phyloP scores from a whole-genome alignment of 78 protist genomes.

The Dictyostelium firmibasis region DNA sequence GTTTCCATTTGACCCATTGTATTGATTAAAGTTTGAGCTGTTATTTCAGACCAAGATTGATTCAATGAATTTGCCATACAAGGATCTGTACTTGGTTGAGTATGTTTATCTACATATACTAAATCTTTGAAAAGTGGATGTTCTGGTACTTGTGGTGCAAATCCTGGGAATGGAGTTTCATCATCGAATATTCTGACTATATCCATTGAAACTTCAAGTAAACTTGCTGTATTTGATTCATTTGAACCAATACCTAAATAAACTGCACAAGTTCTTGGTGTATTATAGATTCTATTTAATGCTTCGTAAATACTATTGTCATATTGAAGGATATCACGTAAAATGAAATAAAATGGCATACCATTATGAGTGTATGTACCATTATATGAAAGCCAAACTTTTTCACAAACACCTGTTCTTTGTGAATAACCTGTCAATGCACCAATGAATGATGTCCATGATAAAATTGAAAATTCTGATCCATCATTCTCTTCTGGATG shows the following conservation, averaged over 20 bases:
- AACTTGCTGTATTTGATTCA: slow-evolving; percentile 30
- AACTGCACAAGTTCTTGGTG: slow-evolving; percentile 74
- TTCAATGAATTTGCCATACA: slow-evolving; percentile 15
- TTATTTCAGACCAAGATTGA: not conserved
- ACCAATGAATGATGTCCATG: slow-evolving; percentile 80
- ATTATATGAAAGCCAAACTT: slow-evolving; percentile 78
- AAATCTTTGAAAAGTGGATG: slow-evolving; percentile 25
- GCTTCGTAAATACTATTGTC: slow-evolving; percentile 58
- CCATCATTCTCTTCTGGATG: slow-evolving; percentile 74
- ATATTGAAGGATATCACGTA: slow-evolving; percentile 61
- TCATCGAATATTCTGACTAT: slow-evolving; percentile 19
- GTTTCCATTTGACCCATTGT: not conserved
- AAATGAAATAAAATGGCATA: slow-evolving; percentile 63
- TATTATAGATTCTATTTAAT: slow-evolving; percentile 36
- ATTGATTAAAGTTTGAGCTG: not conserved
- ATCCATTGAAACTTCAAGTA: slow-evolving; percentile 25
- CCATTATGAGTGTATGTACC: slow-evolving; percentile 60
- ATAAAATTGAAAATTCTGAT: not conserved
- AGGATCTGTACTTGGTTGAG: slow-evolving; percentile 34
- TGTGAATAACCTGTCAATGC: slow-evolving; percentile 71
- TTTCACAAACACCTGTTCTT: slow-evolving; percentile 59
- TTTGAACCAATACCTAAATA: slow-evolving; percentile 77
- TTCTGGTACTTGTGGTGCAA: slow-evolving; percentile 7
- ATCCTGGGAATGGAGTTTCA: slow-evolving; percentile 38
- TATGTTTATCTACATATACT: slow-evolving; percentile 43